Evolutionary conservation across 2,329 filamentous ascomycete species (phyloP).

Genomic region (Aureobasidium sp.): DNA sequence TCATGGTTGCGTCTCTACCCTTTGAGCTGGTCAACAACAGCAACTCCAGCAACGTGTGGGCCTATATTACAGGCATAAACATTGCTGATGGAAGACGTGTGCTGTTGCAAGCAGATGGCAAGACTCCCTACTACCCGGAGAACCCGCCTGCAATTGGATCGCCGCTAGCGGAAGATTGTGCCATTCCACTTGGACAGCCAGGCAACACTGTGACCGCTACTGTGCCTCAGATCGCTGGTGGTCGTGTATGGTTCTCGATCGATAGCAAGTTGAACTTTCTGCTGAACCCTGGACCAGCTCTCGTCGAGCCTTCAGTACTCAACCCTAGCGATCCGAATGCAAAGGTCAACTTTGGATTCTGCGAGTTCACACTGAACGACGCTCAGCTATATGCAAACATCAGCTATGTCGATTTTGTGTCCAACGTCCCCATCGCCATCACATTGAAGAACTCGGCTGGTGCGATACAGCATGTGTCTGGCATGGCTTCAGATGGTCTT

Average conservation of each 20-base stretch:
- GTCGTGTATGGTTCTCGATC: conserved; percentile 29
- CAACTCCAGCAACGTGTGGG: conserved; percentile 23
- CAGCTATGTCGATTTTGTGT: conserved; percentile 30
- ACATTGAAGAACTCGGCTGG: conserved; percentile 31
- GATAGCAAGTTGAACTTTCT: conserved; percentile 28
- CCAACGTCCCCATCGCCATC: conserved; percentile 33
- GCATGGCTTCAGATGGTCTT: conserved; percentile 51
- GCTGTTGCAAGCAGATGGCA: conserved; percentile 26
- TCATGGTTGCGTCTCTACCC: conserved; percentile 27
- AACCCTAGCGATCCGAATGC: conserved; percentile 36
- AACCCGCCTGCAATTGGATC: conserved; percentile 24
- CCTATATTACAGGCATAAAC: conserved; percentile 29
- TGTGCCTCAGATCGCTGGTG: conserved; percentile 30
- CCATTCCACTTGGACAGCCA: conserved; percentile 26
- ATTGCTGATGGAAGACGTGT: conserved; percentile 26
- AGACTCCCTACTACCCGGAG: conserved; percentile 26
- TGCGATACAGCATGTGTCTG: conserved; percentile 42
- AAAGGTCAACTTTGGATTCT: conserved; percentile 37
- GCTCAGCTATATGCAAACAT: conserved; percentile 42
- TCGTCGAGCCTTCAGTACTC: conserved; percentile 28
- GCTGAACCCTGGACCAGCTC: conserved; percentile 27
- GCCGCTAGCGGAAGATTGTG: conserved; percentile 26
- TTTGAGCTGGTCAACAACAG: conserved; percentile 28
- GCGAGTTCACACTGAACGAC: conserved; percentile 41
- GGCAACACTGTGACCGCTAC: conserved; percentile 25